These are phyloP conservation scores for Neocucurbitaria cava DNA, from an alignment of 2,329 filamentous ascomycete species.

Conservation along the genomic window DNA sequence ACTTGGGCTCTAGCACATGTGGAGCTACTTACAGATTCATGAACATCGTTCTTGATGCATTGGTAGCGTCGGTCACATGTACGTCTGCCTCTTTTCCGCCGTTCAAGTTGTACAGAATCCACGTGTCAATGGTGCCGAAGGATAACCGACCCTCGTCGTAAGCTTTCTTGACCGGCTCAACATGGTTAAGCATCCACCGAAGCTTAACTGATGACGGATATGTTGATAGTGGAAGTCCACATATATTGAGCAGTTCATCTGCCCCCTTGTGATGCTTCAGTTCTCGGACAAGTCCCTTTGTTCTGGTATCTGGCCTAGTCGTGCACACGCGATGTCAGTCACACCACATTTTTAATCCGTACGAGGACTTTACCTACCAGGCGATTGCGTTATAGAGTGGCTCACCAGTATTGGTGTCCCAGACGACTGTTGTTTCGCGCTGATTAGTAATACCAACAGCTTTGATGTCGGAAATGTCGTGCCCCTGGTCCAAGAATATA, in stretches of 20 bases:
- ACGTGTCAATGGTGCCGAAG: slow-evolving; percentile 88
- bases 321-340: slow-evolving; percentile 4
- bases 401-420: slow-evolving; percentile 82
- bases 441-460: slow-evolving; percentile 89
- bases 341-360: not conserved
- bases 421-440: slow-evolving; percentile 85
- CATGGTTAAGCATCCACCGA: slow-evolving; percentile 79
- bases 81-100: slow-evolving; percentile 71
- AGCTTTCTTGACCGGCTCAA: slow-evolving; percentile 71
- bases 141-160: slow-evolving; percentile 79
- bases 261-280: slow-evolving; percentile 72
- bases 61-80: slow-evolving; percentile 85
- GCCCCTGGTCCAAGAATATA: slow-evolving; percentile 73
- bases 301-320: slow-evolving; percentile 74
- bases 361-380: slow-evolving; percentile 58
- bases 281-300: slow-evolving; percentile 76
- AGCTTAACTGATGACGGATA: slow-evolving; percentile 89
- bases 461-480: slow-evolving; percentile 72
- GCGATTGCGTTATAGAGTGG: slow-evolving; percentile 85
- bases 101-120: slow-evolving; percentile 86
- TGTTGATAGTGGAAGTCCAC: slow-evolving; percentile 84
- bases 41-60: slow-evolving; percentile 92
- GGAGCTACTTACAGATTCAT: slow-evolving; percentile 70
- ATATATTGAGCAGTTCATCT: slow-evolving; percentile 72
- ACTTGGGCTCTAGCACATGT: not conserved